These are phyloP conservation scores for Pontederia crassipes DNA, from an alignment of 176 grass and related monocot genomes.

Conservation along the genomic window DNA sequence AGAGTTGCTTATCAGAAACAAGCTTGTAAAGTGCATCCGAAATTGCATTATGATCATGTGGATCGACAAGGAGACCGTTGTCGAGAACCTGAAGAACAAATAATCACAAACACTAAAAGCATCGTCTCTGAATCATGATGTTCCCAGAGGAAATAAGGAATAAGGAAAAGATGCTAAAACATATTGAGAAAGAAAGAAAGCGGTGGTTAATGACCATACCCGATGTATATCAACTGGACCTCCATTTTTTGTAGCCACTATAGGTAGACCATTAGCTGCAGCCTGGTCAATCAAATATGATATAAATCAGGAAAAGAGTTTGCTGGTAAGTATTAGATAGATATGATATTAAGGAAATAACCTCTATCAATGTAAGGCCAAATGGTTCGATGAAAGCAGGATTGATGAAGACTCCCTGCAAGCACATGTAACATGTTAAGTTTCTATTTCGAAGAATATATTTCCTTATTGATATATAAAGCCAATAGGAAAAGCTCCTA, in stretches of 20 bases:
- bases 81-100: constrained; percentile 38
- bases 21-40: constrained; percentile 54
- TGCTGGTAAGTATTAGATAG: neutral
- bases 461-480: no score
- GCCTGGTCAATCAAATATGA: constrained; percentile 30
- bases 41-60: constrained; percentile 40
- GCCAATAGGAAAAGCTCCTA: no score
- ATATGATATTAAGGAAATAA: constrained; percentile 25
- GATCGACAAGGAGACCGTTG: constrained; percentile 49
- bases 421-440: constrained; percentile 1
- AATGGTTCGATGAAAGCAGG: constrained; percentile 95
- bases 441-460: neutral
- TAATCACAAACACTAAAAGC: neutral
- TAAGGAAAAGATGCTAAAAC: neutral
- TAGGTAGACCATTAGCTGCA: constrained; percentile 41
- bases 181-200: neutral
- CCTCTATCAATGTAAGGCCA: constrained; percentile 99
- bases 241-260: constrained; percentile 49
- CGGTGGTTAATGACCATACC: constrained; percentile 11
- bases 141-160: neutral
- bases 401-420: constrained; percentile 97
- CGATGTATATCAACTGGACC: constrained; percentile 50
- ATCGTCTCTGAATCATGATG: neutral
- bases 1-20: constrained; percentile 49
- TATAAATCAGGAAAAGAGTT: constrained; percentile 2